Conservation (phyloP, 73 alveolate species). For the Paramecium octaurelia region DNA sequence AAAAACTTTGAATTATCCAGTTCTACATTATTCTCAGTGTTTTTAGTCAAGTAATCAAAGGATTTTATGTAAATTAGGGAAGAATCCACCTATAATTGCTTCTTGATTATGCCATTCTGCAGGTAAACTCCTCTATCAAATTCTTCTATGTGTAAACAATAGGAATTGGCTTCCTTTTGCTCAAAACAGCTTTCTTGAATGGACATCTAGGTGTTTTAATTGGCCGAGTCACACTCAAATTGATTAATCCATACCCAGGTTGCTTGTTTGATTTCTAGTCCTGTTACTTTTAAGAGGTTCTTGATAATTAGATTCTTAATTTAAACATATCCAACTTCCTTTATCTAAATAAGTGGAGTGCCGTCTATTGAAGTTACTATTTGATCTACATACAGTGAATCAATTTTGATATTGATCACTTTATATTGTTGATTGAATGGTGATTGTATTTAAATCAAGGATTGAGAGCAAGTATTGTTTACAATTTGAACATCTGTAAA, state of each 20-base stretch:
- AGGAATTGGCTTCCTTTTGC: background rate
- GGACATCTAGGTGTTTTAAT: background rate
- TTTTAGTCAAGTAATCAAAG: background rate
- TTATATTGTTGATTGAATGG: background rate
- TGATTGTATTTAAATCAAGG: background rate
- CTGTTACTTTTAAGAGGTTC: background rate
- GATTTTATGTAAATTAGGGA: background rate
- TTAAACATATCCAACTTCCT: background rate
- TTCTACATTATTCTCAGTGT: background rate
- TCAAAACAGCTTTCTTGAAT: background rate
- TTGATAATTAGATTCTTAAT: background rate
- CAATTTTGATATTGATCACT: background rate
- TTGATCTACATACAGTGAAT: background rate
- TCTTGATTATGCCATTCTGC: background rate
- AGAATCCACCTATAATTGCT: background rate
- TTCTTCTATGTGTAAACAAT: background rate
- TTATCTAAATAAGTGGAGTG: background rate
- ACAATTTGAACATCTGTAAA: background rate
- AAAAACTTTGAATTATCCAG: background rate
- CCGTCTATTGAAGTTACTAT: background rate
- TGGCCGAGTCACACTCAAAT: background rate
- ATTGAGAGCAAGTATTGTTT: background rate
- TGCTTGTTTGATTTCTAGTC: background rate
- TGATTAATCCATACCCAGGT: background rate
- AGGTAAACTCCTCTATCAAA: background rate